Evolutionary conservation across 345 rosid genomes (phyloP), one percentile per base, ranked within the genome.

Genomic region (Arabidopsis suecica): DNA sequence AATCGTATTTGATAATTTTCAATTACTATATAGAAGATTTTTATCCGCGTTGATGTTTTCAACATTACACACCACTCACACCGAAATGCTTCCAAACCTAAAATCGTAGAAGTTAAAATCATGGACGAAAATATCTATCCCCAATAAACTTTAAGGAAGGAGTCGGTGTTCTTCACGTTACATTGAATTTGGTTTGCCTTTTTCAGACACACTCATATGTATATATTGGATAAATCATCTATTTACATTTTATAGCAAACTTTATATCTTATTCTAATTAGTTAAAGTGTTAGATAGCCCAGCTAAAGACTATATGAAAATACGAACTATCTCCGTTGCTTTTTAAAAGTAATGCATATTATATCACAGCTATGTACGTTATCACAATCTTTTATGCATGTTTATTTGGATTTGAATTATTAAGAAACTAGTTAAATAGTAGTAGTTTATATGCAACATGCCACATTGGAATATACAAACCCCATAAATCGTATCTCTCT

Each of bases 401-500:
- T 76, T 42, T 62, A 45, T 38, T 38, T 48, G 58, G 3, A 48
- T 47, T 45, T 18, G 5, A 38, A 44, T 22, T 22, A 74, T 12
- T 53, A 23, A 61, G 14, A 41, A 61, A 50, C 23, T 32, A 40
- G 6, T 38, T 28, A 14, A 56, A 36, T 57, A 70, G 1, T 36
- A 73, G 0, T 71, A 77, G 47, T 77, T 56, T 71, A 56, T 71
- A 49, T 40, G 42, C 81, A 77, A 77, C 81, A 71, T 77, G 72
- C 72, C 72, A 71, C 76, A 65, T 77, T 77, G 81, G 72, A 58
- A 70, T 77, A 71, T 62, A 62, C 37, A 77, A 64, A 54, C 16
- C 40, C 65, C 20, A 9, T 48, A 63, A 70, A 47, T 22, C 30
- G 47, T 48, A 53, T 69, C 65, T 13, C 48, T 71, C 38, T 64